Evolutionary conservation across 352 stramenopile species (phyloP).

Genomic region (Phytophthora quininea): DNA sequence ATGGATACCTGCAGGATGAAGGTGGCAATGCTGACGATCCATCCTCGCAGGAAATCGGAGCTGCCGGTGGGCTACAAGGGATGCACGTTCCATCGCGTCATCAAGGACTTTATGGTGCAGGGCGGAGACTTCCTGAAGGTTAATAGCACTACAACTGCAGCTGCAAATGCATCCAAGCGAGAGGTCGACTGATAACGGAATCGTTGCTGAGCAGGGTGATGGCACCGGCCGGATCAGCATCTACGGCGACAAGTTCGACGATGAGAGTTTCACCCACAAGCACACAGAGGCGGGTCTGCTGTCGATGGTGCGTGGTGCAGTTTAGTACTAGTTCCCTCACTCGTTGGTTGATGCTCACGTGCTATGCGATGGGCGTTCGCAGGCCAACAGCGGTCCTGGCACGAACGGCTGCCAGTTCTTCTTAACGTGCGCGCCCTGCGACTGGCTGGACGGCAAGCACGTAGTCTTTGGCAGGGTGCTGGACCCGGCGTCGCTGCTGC

Average conservation of each 20-base stretch:
- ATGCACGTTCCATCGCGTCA: conserved; percentile 88
- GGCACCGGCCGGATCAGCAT: conserved; percentile 86
- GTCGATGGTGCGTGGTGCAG: conserved; percentile 66
- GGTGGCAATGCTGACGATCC: conserved; percentile 4
- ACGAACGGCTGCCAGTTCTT: conserved; percentile 97
- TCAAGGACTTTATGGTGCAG: conserved; percentile 94
- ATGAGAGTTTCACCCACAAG: conserved; percentile 87
- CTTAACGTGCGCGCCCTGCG: conserved; percentile 92
- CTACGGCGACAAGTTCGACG: conserved; percentile 88
- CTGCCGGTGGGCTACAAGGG: conserved; percentile 90
- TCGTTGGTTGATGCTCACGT: not conserved
- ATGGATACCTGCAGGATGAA: not conserved
- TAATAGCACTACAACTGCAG: too few species aligned
- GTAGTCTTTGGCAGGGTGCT: conserved; percentile 96
- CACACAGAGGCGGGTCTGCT: conserved; percentile 80
- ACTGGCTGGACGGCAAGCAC: conserved; percentile 97
- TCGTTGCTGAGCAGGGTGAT: conserved; percentile 51
- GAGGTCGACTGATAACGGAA: too few species aligned
- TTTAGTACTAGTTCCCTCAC: conserved; percentile 1
- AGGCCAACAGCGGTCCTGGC: conserved; percentile 94
- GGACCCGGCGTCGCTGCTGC: conserved; percentile 83
- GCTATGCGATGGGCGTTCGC: not conserved
- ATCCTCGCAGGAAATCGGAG: conserved; percentile 70
- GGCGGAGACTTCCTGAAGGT: conserved; percentile 89
- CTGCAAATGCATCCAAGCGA: not conserved